These are phyloP conservation scores for Citrus reticulata DNA, from an alignment of 345 rosid species.

Conservation along the genomic window DNA sequence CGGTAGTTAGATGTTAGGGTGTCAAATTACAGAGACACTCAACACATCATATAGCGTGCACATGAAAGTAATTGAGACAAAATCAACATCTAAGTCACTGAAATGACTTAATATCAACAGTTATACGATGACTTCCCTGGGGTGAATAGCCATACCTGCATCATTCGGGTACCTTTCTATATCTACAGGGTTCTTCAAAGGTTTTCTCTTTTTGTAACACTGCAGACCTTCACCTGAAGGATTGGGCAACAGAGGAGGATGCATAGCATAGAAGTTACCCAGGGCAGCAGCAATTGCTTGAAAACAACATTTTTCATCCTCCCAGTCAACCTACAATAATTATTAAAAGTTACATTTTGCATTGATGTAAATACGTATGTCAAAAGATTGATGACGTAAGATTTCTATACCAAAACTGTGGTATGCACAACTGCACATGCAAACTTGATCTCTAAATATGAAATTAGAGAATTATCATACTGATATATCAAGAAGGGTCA, in stretches of 20 bases:
- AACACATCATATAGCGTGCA: background rate
- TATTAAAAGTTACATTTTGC: constrained; percentile 6
- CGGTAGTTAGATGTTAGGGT: background rate
- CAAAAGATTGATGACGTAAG: background rate
- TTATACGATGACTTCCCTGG: background rate
- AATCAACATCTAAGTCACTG: background rate
- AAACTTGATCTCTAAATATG: too few species aligned
- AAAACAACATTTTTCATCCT: constrained; percentile 75
- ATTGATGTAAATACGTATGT: background rate
- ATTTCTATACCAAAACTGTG: background rate
- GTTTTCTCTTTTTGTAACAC: constrained; percentile 49
- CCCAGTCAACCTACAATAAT: constrained; percentile 76
- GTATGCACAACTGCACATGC: too few species aligned
- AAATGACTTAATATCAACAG: background rate
- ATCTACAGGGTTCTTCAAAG: constrained; percentile 26
- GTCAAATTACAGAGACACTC: background rate
- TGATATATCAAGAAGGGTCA: background rate
- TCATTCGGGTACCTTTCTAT: constrained; percentile 18
- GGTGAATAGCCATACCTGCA: constrained; percentile 33
- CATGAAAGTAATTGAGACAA: background rate
- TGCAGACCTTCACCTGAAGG: constrained; percentile 73
- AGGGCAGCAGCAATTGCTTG: constrained; percentile 87
- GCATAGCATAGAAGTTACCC: constrained; percentile 89
- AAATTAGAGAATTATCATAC: background rate
- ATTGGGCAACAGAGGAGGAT: constrained; percentile 83